Percentiles rank a stretch among this genome's conserved stretches.
These are phyloP conservation scores for Blastobotrys terrestris DNA, from an alignment of 805 yeast genomes.

Conservation along the genomic window DNA sequence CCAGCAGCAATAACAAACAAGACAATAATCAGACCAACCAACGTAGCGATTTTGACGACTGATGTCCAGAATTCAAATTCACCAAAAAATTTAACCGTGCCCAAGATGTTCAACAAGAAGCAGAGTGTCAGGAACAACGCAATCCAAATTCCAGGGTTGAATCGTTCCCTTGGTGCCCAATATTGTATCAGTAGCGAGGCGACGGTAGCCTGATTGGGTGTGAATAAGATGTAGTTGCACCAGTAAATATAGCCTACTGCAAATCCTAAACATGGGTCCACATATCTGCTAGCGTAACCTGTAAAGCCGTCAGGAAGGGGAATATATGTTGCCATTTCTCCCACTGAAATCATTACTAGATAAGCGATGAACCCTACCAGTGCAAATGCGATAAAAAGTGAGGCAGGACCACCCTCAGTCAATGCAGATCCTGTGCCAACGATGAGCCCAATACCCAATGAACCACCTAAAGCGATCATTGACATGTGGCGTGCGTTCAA, in stretches of 20 bases:
- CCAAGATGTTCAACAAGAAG: slow-evolving; percentile 53
- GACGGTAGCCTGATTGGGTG: slow-evolving; percentile 79
- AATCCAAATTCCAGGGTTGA: slow-evolving; percentile 6
- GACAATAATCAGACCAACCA: slow-evolving; percentile 64
- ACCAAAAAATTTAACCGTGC: slow-evolving; percentile 57
- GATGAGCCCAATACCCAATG: slow-evolving; percentile 75
- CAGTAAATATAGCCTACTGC: slow-evolving; percentile 78
- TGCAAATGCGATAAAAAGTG: slow-evolving; percentile 54
- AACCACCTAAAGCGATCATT: slow-evolving; percentile 73
- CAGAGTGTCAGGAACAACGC: not conserved
- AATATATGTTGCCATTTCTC: slow-evolving; percentile 71
- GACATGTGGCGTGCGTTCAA: slow-evolving; percentile 67
- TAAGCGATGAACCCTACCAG: not conserved
- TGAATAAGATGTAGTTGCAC: slow-evolving; percentile 65
- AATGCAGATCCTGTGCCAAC: slow-evolving; percentile 65
- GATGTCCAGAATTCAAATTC: slow-evolving; percentile 79
- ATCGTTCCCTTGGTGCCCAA: slow-evolving; percentile 49
- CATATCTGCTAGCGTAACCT: slow-evolving; percentile 65
- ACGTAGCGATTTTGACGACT: slow-evolving; percentile 63
- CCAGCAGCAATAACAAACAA: slow-evolving; percentile 74
- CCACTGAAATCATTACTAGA: slow-evolving; percentile 2
- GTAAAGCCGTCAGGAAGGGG: slow-evolving; percentile 77
- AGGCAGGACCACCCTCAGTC: slow-evolving; percentile 63
- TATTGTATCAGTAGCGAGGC: slow-evolving; percentile 72
- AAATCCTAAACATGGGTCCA: slow-evolving; percentile 68